Evolutionary conservation across 352 stramenopile species (phyloP).

Genomic region (Pythium aphanidermatum): DNA sequence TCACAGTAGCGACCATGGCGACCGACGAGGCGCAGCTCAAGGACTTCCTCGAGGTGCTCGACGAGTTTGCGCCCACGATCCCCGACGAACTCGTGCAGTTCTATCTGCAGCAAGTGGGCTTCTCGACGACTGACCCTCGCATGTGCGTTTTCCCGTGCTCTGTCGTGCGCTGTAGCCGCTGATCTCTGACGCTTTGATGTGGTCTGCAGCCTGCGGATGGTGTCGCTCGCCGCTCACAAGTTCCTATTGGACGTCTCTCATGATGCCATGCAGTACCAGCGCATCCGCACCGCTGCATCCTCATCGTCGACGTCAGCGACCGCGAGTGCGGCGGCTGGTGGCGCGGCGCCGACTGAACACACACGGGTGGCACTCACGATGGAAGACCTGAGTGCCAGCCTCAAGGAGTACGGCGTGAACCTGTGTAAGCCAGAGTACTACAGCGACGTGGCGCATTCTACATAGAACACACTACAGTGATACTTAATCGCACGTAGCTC

Average conservation of each 20-base stretch:
- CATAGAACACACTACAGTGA: too few species aligned
- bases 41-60: slow-evolving; percentile 61
- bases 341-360: slow-evolving; percentile 11
- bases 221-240: slow-evolving; percentile 70
- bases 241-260: slow-evolving; percentile 76
- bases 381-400: slow-evolving; percentile 63
- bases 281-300: slow-evolving; percentile 30
- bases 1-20: too few species aligned
- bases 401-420: slow-evolving; percentile 79
- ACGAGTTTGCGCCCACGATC: slow-evolving; percentile 55
- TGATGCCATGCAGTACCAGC: slow-evolving; percentile 76
- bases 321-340: slow-evolving; percentile 6
- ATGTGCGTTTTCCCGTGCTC: slow-evolving; percentile 33
- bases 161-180: neutral
- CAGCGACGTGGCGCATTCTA: slow-evolving; percentile 51
- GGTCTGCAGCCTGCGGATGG: slow-evolving; percentile 41
- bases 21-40: slow-evolving; percentile 36
- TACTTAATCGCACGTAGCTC: too few species aligned
- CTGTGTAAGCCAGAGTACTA: slow-evolving; percentile 79
- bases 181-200: neutral
- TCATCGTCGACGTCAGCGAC: slow-evolving; percentile 2
- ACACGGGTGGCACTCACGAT: slow-evolving; percentile 45
- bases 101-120: slow-evolving; percentile 68
- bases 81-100: slow-evolving; percentile 72
- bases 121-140: slow-evolving; percentile 57